These are phyloP conservation scores for Chernovozyma aurita DNA, from an alignment of 1,139 yeast genomes.

Conservation along the genomic window DNA sequence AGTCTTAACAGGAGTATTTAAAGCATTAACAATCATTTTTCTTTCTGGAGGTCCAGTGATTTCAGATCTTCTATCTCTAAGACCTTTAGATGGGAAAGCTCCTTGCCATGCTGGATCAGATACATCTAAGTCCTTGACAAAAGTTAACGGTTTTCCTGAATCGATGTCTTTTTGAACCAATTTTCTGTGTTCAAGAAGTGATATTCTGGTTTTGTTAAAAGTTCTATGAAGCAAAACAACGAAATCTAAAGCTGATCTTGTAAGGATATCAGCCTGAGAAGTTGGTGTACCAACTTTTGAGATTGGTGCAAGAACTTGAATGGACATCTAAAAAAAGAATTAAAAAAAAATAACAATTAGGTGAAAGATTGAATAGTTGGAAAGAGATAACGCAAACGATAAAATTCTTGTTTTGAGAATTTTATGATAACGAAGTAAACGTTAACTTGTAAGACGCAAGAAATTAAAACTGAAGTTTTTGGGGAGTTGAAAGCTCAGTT, in stretches of 20 bases:
- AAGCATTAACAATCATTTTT: slow-evolving; percentile 17
- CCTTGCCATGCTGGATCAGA: slow-evolving; percentile 16
- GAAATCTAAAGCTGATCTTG: slow-evolving; percentile 13
- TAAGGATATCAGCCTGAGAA: slow-evolving; percentile 14
- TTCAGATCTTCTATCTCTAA: slow-evolving; percentile 16
- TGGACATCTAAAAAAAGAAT: too few species aligned
- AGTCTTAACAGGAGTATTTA: slow-evolving; percentile 16
- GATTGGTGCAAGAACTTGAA: slow-evolving; percentile 13
- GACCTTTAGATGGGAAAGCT: slow-evolving; percentile 13
- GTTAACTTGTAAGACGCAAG: too few species aligned
- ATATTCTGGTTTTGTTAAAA: slow-evolving; percentile 12
- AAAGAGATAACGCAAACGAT: too few species aligned
- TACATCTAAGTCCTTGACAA: slow-evolving; percentile 9
- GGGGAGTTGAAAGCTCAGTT: too few species aligned
- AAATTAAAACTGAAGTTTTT: too few species aligned
- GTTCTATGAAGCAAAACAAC: slow-evolving; percentile 15
- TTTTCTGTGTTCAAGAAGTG: slow-evolving; percentile 12
- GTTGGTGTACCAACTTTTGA: slow-evolving; percentile 9
- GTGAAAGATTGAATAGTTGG: too few species aligned
- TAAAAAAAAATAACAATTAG: too few species aligned
- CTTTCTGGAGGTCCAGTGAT: slow-evolving; percentile 19
- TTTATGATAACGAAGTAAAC: too few species aligned
- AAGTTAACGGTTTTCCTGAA: slow-evolving; percentile 11
- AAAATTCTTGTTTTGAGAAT: too few species aligned
- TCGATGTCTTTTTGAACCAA: slow-evolving; percentile 12